A percentile compares a stretch with the other conserved stretches of the same genome.
These are phyloP conservation scores for Acacia melanoxylon DNA, from an alignment of 306 rosid genomes.

Conservation along the genomic window DNA sequence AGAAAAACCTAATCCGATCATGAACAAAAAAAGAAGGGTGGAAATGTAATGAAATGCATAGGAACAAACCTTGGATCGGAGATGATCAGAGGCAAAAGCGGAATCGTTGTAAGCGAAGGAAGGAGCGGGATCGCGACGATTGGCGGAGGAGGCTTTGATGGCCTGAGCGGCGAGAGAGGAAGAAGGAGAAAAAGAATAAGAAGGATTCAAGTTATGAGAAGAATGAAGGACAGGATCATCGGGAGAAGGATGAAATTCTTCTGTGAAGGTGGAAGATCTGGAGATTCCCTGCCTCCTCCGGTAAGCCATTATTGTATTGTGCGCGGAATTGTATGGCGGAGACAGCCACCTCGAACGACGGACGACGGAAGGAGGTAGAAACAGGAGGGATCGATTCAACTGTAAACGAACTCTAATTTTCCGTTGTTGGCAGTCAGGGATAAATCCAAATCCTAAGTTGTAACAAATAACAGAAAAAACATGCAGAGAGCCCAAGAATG, in stretches of 20 bases:
- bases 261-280: constrained; percentile 78
- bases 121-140: constrained; percentile 50
- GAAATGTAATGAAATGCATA: not conserved
- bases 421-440: not conserved
- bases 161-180: constrained; percentile 77
- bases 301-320: constrained; percentile 66
- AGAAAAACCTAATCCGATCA: not conserved
- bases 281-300: constrained; percentile 81
- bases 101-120: constrained; percentile 39
- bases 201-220: constrained; percentile 11
- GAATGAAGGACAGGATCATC: constrained; percentile 30
- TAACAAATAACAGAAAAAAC: not conserved
- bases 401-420: constrained; percentile 36
- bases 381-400: constrained; percentile 15
- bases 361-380: constrained; percentile 3
- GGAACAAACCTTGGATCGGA: constrained; percentile 57
- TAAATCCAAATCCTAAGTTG: not conserved
- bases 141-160: constrained; percentile 70
- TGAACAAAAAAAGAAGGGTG: not conserved
- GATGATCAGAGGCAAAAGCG: constrained; percentile 36
- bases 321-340: not conserved
- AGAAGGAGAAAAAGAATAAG: constrained; percentile 21
- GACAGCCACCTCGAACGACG: not conserved
- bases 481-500: too few species aligned
- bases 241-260: constrained; percentile 57